Percentiles rank a stretch among this genome's conserved stretches.
Evolutionary conservation across 1,139 yeast genomes (phyloP).

Genomic region (Suhomyces yuchorum): DNA sequence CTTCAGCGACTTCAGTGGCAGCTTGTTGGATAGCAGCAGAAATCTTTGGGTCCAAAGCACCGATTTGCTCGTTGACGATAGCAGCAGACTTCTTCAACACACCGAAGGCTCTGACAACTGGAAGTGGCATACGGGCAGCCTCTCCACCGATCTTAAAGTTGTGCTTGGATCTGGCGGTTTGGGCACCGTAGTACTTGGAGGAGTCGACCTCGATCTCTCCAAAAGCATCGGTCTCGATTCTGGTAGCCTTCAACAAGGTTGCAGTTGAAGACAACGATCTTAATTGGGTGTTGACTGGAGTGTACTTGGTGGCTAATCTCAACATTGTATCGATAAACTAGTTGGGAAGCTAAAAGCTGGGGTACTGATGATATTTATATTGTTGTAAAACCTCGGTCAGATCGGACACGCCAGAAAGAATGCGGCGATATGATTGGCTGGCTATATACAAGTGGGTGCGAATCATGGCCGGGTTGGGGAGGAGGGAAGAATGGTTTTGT

Average conservation of each 20-base stretch:
- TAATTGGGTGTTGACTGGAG: constrained; percentile 21
- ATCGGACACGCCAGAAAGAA: constrained; percentile 10
- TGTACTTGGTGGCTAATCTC: constrained; percentile 24
- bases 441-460: background rate
- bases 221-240: constrained; percentile 25
- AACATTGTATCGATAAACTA: constrained; percentile 25
- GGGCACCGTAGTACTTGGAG: constrained; percentile 26
- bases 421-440: constrained; percentile 20
- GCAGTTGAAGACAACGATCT: constrained; percentile 35
- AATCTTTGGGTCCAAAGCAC: constrained; percentile 22
- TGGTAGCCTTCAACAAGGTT: constrained; percentile 26
- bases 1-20: constrained; percentile 24
- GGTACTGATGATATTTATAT: constrained; percentile 11
- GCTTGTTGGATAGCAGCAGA: constrained; percentile 23
- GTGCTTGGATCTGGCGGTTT: constrained; percentile 24
- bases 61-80: constrained; percentile 21
- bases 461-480: background rate
- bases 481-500: background rate
- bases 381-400: constrained; percentile 8
- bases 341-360: constrained; percentile 7
- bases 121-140: constrained; percentile 52
- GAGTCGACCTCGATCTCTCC: constrained; percentile 23
- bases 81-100: constrained; percentile 26
- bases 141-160: constrained; percentile 32
- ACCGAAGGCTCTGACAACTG: constrained; percentile 24